Percentiles rank a stretch among this genome's conserved stretches.
phyloP scores from a whole-genome alignment of 2,329 filamentous ascomycete genomes.

The Xylaria sp. region DNA sequence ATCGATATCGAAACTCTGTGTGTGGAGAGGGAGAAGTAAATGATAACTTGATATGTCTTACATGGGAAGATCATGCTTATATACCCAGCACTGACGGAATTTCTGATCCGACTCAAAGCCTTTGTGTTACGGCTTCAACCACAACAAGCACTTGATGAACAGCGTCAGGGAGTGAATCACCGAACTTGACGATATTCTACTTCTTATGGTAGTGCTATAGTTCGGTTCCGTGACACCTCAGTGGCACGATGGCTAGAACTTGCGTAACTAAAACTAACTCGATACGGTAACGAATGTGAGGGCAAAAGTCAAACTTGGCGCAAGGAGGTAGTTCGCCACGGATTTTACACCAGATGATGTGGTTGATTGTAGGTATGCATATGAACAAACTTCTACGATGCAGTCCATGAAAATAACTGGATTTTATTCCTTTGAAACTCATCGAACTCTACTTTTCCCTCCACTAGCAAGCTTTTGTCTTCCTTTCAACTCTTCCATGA shows the following conservation, averaged over 20 bases:
- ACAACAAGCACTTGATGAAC: not conserved
- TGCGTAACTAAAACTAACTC: not conserved
- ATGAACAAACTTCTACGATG: not conserved
- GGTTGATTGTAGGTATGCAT: not conserved
- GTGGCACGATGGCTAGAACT: not conserved
- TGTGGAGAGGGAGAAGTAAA: not conserved
- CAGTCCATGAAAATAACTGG: no score
- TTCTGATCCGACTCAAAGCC: not conserved
- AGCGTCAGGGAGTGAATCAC: not conserved
- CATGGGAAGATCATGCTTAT: not conserved
- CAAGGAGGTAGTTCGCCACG: no score
- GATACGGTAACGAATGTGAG: not conserved
- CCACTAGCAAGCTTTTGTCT: not conserved
- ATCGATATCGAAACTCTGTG: no score
- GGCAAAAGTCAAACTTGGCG: no score
- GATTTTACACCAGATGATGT: not conserved
- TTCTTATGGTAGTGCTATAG: no score
- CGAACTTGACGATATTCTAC: not conserved
- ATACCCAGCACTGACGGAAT: not conserved
- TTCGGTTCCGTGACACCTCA: not conserved
- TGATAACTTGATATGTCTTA: not conserved
- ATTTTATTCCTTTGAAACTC: no score
- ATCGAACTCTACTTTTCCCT: not conserved
- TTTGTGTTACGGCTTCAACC: not conserved
- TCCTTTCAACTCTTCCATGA: not conserved